Evolutionary conservation across 202 grass and related monocot species (phyloP).

Genomic region (Carex arenaria): DNA sequence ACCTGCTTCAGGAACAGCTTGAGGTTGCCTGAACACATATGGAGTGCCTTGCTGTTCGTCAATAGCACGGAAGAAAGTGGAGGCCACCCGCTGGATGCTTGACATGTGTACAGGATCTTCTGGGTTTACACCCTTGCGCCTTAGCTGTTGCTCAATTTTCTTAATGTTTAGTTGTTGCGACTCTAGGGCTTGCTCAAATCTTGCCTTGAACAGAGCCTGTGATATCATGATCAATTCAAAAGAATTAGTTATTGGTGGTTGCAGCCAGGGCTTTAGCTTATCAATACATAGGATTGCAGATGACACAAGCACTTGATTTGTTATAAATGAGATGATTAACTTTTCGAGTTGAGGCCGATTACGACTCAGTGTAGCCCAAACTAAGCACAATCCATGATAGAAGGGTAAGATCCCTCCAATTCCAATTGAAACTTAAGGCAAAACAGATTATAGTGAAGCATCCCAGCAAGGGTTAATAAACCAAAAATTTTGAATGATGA

Average conservation of each 20-base stretch:
- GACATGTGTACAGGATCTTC: constrained; percentile 95
- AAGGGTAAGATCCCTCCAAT: neutral
- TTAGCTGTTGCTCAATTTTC: constrained; percentile 81
- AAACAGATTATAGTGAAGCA: neutral
- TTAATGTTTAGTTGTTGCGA: constrained; percentile 98
- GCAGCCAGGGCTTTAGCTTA: neutral
- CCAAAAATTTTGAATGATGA: neutral
- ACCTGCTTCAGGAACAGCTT: constrained; percentile 23
- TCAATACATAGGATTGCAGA: neutral
- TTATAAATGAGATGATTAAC: neutral
- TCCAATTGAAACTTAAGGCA: neutral
- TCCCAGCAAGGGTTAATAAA: neutral
- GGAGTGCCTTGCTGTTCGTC: constrained; percentile 95
- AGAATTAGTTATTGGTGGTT: neutral
- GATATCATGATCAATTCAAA: constrained; percentile 16
- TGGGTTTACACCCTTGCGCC: constrained; percentile 94
- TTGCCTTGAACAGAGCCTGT: constrained; percentile 97
- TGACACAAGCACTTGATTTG: neutral
- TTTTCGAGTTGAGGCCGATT: neutral
- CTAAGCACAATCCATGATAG: neutral
- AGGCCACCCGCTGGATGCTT: constrained; percentile 91
- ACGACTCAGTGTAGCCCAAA: neutral
- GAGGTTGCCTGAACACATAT: constrained; percentile 67
- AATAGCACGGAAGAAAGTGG: constrained; percentile 87
- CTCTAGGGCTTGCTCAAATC: constrained; percentile 95